Percentiles rank a stretch among this genome's conserved stretches.
phyloP scores from a whole-genome alignment of 2,329 filamentous ascomycete genomes.

The Harringtonia lauricola region DNA sequence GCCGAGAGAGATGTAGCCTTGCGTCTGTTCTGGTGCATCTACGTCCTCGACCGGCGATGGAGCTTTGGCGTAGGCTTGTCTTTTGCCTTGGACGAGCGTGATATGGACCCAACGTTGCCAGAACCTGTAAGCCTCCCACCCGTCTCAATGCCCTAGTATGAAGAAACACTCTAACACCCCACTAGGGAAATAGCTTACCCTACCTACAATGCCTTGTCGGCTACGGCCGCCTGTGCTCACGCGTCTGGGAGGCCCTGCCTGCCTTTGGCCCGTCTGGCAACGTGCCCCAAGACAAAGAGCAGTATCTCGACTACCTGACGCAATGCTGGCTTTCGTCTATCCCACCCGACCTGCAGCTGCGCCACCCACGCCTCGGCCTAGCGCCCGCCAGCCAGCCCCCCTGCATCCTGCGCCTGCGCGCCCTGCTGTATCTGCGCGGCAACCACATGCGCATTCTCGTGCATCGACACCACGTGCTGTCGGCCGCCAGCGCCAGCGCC shows the following conservation, averaged over 20 bases:
- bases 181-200: too few species aligned
- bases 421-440: slow-evolving; percentile 28
- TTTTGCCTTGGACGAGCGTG: too few species aligned
- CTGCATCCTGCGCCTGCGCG: slow-evolving; percentile 25
- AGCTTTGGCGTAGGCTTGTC: too few species aligned
- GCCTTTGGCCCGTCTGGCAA: slow-evolving; percentile 21
- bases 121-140: too few species aligned
- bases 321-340: slow-evolving; percentile 35
- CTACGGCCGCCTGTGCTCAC: slow-evolving; percentile 33
- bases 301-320: slow-evolving; percentile 28
- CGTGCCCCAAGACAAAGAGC: slow-evolving; percentile 26
- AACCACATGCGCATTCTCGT: slow-evolving; percentile 34
- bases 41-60: too few species aligned
- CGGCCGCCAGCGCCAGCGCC: slow-evolving; percentile 22
- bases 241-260: slow-evolving; percentile 33
- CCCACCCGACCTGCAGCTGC: slow-evolving; percentile 25
- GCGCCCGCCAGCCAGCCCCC: slow-evolving; percentile 20
- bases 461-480: slow-evolving; percentile 30
- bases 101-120: too few species aligned
- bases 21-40: too few species aligned
- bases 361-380: slow-evolving; percentile 24
- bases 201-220: slow-evolving; percentile 37
- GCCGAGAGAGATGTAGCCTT: too few species aligned
- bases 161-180: too few species aligned
- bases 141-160: too few species aligned